Evolutionary conservation across 371 early-diverging fungal genomes (phyloP), one percentile per base, ranked within the genome.

Genomic region (Mortierella sp.): DNA sequence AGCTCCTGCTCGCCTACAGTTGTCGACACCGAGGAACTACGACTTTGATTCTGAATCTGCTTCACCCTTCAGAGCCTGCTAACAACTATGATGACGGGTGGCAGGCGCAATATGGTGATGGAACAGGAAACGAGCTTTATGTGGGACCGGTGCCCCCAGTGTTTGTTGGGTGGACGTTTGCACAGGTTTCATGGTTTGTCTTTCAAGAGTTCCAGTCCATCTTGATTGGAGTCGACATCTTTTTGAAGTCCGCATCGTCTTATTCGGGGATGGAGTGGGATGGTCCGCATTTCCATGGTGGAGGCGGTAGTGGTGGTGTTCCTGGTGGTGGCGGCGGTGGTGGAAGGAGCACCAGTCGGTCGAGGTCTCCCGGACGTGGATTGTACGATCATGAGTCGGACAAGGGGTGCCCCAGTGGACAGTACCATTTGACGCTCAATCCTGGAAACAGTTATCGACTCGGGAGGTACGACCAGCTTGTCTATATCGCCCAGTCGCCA

Each of bases 21-120:
- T 93, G 93, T 61, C 86, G 94, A 6, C 94, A 94, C 73, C 89
- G 90, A 5, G 96, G 95, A 10, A 90, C 92, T 0, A 91, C 94
- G 0, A 94, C 95, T 13, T 61, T 96, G 28, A 80, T 95, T 50
- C 89, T 94, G 31, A 96, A 95, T 77, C 82, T 96, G n/a, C 72
- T 96, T 1, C 92, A 92, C 71, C 92, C 92, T 55, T 89, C 93
- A 59, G 84, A 90, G 64, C 93, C 94, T 1, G 82, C 88, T 73
- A 88, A 92, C 67, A 81, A 80, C 26, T 95, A 94, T 72, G 89
- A 92, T 53, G 90, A 93, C 55, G 92, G 94, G 0, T 96, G 96
- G 96, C 89, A 92, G 75, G 94, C 94, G 10, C 95, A 95, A 72
- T 96, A 95, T 79, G 95, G 95, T 59, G 95, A 96, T 77, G 95